A percentile compares a stretch with the other conserved stretches of the same genome.
phyloP scores from a whole-genome alignment of 805 yeast genomes.

The Diddensiella santjacobensis region DNA sequence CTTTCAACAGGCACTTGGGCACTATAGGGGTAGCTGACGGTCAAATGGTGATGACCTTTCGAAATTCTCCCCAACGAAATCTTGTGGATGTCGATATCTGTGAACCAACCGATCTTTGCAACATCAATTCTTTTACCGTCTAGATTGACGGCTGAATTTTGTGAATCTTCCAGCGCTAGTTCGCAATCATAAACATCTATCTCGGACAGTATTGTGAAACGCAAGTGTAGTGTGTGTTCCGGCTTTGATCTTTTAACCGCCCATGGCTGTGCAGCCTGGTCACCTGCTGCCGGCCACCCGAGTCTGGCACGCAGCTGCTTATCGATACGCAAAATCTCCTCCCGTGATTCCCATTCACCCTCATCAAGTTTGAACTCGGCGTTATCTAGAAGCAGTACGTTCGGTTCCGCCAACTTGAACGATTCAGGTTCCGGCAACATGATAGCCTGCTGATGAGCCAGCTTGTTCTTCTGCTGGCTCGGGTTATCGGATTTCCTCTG shows the following conservation, averaged over 20 bases:
- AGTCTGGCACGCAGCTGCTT: neutral
- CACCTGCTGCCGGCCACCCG: constrained; percentile 3
- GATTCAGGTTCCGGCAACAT: constrained; percentile 4
- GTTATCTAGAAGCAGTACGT: constrained; percentile 9
- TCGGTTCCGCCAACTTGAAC: constrained; percentile 2
- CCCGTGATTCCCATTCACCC: neutral
- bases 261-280: constrained; percentile 5
- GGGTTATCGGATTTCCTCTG: too few relatives aligned
- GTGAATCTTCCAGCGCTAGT: constrained; percentile 3
- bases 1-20: constrained; percentile 1
- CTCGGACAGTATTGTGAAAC: neutral
- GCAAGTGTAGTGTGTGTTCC: neutral
- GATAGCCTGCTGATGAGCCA: neutral
- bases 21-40: neutral
- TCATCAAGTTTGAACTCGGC: constrained; percentile 7
- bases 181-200: constrained; percentile 2
- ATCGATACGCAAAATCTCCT: constrained; percentile 3
- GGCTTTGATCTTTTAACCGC: neutral
- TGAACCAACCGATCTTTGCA: constrained; percentile 1
- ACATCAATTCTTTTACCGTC: neutral
- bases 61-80: neutral
- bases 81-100: constrained; percentile 2
- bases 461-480: neutral
- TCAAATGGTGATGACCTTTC: neutral
- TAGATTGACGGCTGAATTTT: neutral